Conservation (phyloP, 2,329 filamentous ascomycete species). For the Chaetomium strumarium region DNA sequence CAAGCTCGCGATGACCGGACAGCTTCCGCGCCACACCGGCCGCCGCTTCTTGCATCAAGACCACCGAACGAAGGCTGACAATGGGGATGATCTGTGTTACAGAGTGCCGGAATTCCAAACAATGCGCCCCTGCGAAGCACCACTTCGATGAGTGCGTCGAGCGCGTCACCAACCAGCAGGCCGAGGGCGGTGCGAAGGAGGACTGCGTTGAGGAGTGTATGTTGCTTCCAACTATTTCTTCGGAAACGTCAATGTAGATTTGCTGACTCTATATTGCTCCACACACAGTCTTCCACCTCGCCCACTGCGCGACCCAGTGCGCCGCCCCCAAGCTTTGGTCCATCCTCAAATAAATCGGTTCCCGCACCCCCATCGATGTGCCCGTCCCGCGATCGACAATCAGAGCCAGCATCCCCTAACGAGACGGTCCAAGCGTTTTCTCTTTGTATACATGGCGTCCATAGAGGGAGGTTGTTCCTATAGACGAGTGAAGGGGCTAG, state of each 20-base stretch:
- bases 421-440: constrained; percentile 13
- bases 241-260: not conserved
- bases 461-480: constrained; percentile 12
- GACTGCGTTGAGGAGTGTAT: constrained; percentile 99
- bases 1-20: not conserved
- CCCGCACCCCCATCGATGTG: constrained; percentile 6
- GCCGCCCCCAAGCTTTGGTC: constrained; percentile 95
- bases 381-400: constrained; percentile 6
- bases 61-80: constrained; percentile 17
- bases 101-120: constrained; percentile 86
- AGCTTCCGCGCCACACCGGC: not conserved
- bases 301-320: constrained; percentile 88
- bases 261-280: not conserved
- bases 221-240: constrained; percentile 29
- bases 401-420: constrained; percentile 4
- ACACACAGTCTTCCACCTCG: constrained; percentile 89
- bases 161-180: constrained; percentile 65
- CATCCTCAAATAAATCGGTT: constrained; percentile 68
- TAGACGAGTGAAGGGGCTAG: constrained; percentile 12
- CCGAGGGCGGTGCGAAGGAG: constrained; percentile 70
- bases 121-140: constrained; percentile 87
- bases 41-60: not conserved
- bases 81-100: constrained; percentile 28
- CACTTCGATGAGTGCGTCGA: constrained; percentile 98
- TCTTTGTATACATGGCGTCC: constrained; percentile 11